phyloP scores from a whole-genome alignment of 176 grass and related monocot genomes.

The Triticum monococcum region DNA sequence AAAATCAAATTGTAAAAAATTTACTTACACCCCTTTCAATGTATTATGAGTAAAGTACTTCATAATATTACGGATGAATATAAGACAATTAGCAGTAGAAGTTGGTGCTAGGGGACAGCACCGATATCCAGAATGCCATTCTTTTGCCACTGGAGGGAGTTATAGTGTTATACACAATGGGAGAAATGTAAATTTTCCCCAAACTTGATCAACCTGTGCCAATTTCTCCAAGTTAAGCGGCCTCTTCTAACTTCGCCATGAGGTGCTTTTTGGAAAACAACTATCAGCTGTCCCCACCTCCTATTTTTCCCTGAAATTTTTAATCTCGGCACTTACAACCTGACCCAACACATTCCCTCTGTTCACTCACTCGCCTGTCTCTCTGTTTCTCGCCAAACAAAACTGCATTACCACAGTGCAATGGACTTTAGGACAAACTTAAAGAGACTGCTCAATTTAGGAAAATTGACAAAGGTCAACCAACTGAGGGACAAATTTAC shows the following conservation, averaged over 20 bases:
- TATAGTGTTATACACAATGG: background rate
- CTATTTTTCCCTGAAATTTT: background rate
- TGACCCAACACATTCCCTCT: background rate
- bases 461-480: background rate
- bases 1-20: slow-evolving; percentile 26
- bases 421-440: background rate
- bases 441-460: background rate
- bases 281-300: background rate
- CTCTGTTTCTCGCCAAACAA: background rate
- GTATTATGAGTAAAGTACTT: slow-evolving; percentile 13
- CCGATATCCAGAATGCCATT: background rate
- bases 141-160: background rate
- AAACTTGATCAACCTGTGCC: background rate
- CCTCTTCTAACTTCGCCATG: background rate
- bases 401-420: background rate
- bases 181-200: background rate
- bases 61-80: background rate
- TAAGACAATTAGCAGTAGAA: background rate
- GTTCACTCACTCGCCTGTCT: background rate
- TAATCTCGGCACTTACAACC: background rate
- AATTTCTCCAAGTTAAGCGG: background rate
- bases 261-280: background rate
- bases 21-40: slow-evolving; percentile 3
- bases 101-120: background rate
- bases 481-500: background rate